Evolutionary conservation across 257 asterid genomes (phyloP), one percentile per base, ranked within the genome.

Genomic region (Pogostemon cablin): DNA sequence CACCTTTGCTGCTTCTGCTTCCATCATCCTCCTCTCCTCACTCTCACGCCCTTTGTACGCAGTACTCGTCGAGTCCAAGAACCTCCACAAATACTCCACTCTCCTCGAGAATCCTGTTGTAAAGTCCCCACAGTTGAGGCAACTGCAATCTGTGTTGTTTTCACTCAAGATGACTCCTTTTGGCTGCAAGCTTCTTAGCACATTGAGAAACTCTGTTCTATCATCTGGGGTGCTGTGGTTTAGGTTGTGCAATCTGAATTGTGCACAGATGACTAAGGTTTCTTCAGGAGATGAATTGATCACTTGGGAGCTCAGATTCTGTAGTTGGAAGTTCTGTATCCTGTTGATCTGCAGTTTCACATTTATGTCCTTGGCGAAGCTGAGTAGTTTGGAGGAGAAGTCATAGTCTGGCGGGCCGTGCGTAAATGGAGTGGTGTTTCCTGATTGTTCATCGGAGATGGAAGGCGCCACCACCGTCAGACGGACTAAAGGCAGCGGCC

Each of bases 1-100:
- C 6, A 81, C 89, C 79, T 89, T 86, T 3, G 97, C 95, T 15
- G 98, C 96, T 58, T 89, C 97, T 4, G 89, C 91, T 71, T 91
- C 97, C 89, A 91, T 81, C 95, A 91, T 89, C 83, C 83, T 81
- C 77, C 97, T 84, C 72, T 89, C 96, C 0, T 91, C 91, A 53
- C 91, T 86, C 72, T 89, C 96, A 0, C 95, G 86, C 2, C 96
- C 93, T 79, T 89, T 91, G 44, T 83, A 89, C 6, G 97, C 97
- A 0, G 72, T 78, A 37, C 96, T 91, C 3, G 89, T 80, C 0
- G 96, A 86, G 52, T 91, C 96, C 83, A 91, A 66, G 72, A 91
- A 91, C 74, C 86, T 80, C 96, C 93, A 87, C 4, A 91, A 55
- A 74, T 76, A 71, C 67, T 91, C 97, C 70, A 80, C 91, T 71